These are phyloP conservation scores for Vickermania ingenoplastis DNA, from an alignment of 208 protist species.

Conservation along the genomic window DNA sequence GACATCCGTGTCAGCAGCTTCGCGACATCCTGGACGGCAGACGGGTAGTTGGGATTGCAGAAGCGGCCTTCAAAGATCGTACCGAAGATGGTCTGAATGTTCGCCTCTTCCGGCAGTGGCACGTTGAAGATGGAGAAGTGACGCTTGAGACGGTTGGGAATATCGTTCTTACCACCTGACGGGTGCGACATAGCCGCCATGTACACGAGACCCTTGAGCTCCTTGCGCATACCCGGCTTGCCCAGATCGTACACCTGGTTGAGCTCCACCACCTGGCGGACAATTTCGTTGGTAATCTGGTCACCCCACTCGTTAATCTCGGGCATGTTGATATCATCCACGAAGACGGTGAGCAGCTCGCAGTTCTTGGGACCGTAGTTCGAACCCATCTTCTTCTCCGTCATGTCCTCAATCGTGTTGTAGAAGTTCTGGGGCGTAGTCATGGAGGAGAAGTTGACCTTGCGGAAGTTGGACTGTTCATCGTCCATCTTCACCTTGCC, in stretches of 20 bases:
- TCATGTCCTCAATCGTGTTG: constrained; percentile 89
- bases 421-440: constrained; percentile 89
- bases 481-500: constrained; percentile 60
- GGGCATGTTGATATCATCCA: constrained; percentile 96
- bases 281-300: constrained; percentile 94
- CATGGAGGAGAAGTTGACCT: constrained; percentile 93
- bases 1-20: constrained; percentile 88
- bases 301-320: constrained; percentile 94
- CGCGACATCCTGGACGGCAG: constrained; percentile 80
- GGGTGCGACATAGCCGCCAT: constrained; percentile 97
- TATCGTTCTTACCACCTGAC: constrained; percentile 97
- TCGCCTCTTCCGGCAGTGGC: constrained; percentile 90
- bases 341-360: constrained; percentile 86
- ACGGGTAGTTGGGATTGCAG: constrained; percentile 80
- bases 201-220: constrained; percentile 93
- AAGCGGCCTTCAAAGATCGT: constrained; percentile 88
- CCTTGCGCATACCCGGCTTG: constrained; percentile 89
- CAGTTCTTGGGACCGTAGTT: constrained; percentile 92
- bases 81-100: constrained; percentile 93
- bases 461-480: constrained; percentile 85
- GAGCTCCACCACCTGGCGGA: constrained; percentile 89
- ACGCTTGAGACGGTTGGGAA: constrained; percentile 96
- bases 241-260: constrained; percentile 81
- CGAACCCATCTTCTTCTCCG: constrained; percentile 93
- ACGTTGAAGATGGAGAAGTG: constrained; percentile 96